Conservation (phyloP, 2,329 filamentous ascomycete species). For the Dendrostoma leiphaemia region DNA sequence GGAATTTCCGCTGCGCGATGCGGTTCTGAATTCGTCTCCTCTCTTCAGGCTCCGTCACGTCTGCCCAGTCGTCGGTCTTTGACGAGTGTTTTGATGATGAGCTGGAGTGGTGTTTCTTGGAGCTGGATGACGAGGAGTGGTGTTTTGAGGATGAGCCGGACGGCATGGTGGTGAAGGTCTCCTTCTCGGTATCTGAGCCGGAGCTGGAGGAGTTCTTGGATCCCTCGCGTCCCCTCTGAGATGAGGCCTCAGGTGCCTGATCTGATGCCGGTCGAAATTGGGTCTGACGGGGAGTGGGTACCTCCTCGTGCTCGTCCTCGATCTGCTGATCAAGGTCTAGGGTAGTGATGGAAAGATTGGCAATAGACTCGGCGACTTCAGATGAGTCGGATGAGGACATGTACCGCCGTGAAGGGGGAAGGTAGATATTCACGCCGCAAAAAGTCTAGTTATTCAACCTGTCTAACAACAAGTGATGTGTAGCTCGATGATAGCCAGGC, state of each 20-base stretch:
- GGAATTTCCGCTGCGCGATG: conserved; percentile 72
- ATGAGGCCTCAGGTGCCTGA: not conserved
- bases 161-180: conserved; percentile 28
- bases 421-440: not conserved
- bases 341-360: conserved; percentile 2
- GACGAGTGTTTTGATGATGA: conserved; percentile 34
- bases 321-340: not conserved
- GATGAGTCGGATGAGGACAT: conserved; percentile 14
- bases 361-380: conserved; percentile 11
- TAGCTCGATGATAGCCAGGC: not conserved
- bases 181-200: conserved; percentile 29
- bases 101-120: conserved; percentile 35
- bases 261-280: not conserved
- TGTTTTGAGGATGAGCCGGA: conserved; percentile 28
- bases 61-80: conserved; percentile 64
- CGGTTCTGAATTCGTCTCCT: conserved; percentile 74
- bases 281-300: conserved; percentile 11
- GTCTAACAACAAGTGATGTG: conserved; percentile 3
- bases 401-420: not conserved
- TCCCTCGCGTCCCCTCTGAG: not conserved
- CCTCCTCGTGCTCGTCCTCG: conserved; percentile 1
- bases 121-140: conserved; percentile 28
- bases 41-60: conserved; percentile 68
- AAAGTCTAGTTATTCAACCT: not conserved
- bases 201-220: conserved; percentile 18